These are phyloP conservation scores for Candida manassasensis DNA, from an alignment of 805 yeast species.

Conservation along the genomic window DNA sequence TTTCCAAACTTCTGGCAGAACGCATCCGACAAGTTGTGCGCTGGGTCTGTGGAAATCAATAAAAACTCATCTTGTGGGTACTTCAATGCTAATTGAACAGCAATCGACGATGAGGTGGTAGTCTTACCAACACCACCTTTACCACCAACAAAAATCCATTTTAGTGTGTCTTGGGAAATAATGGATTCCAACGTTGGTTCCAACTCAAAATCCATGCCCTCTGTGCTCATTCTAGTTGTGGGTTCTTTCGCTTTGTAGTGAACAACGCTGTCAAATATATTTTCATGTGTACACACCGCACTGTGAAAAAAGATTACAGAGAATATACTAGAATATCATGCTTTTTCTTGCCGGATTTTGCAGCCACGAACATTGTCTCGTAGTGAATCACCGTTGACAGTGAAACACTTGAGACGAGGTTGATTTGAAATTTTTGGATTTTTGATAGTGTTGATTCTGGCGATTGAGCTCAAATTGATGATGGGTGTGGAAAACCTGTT, in stretches of 20 bases:
- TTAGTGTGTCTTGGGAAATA: constrained; percentile 59
- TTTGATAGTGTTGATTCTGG: too few species aligned
- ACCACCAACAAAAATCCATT: constrained; percentile 99
- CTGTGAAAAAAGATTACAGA: too few species aligned
- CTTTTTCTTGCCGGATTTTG: too few species aligned
- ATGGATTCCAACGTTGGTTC: constrained; percentile 72
- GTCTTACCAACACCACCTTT: constrained; percentile 99
- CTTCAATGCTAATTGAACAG: constrained; percentile 83
- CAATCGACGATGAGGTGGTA: constrained; percentile 92
- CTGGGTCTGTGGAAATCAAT: constrained; percentile 95
- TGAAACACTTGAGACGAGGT: too few species aligned
- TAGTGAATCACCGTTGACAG: too few species aligned
- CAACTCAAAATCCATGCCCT: constrained; percentile 50
- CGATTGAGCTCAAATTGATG: too few species aligned
- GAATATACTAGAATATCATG: too few species aligned
- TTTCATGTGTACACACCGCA: background rate
- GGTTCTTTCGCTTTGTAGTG: too few species aligned
- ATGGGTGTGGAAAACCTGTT: too few species aligned
- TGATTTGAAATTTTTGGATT: too few species aligned
- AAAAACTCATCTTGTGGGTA: constrained; percentile 79
- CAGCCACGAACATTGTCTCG: too few species aligned
- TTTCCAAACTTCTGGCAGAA: constrained; percentile 97
- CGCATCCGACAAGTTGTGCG: constrained; percentile 95
- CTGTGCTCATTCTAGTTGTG: background rate
- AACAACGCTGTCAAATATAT: background rate